Conservation (phyloP, 208 protist genomes). For the Crithidia bombi region DNA sequence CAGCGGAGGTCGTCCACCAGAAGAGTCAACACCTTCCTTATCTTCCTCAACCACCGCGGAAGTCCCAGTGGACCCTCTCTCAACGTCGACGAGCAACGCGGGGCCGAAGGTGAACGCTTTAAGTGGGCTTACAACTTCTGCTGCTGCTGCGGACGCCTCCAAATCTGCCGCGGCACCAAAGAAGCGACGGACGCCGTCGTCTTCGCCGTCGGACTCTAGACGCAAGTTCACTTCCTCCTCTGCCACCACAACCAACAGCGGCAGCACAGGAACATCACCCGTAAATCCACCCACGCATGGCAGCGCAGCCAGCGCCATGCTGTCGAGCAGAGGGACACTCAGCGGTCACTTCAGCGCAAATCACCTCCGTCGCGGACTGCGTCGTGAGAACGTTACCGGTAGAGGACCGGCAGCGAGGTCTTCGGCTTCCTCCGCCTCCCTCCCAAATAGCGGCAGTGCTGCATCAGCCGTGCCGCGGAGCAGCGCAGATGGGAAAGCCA, state of each 20-base stretch:
- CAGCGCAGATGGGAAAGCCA: not conserved
- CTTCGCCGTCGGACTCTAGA: not conserved
- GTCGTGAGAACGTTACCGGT: not conserved
- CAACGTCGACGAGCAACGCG: no score
- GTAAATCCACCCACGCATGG: not conserved
- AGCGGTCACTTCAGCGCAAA: constrained; percentile 36
- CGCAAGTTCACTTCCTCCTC: not conserved
- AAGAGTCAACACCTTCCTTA: not conserved
- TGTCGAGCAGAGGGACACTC: constrained; percentile 5
- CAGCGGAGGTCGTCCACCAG: constrained; percentile 16
- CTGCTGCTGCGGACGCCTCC: not conserved
- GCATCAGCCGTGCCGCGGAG: not conserved
- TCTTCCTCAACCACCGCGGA: constrained; percentile 2
- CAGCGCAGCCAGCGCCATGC: constrained; percentile 3
- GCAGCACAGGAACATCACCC: not conserved
- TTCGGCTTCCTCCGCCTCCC: no score
- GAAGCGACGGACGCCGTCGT: not conserved
- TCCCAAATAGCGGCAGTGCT: no score
- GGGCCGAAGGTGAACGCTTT: no score
- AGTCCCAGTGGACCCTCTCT: not conserved
- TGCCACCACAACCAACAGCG: not conserved
- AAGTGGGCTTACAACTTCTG: no score
- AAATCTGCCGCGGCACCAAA: not conserved
- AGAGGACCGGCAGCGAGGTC: no score
- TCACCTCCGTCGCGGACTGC: constrained; percentile 18